Evolutionary conservation across 495 filamentous ascomycete species (phyloP).

Genomic region (Podospora fimiseda): DNA sequence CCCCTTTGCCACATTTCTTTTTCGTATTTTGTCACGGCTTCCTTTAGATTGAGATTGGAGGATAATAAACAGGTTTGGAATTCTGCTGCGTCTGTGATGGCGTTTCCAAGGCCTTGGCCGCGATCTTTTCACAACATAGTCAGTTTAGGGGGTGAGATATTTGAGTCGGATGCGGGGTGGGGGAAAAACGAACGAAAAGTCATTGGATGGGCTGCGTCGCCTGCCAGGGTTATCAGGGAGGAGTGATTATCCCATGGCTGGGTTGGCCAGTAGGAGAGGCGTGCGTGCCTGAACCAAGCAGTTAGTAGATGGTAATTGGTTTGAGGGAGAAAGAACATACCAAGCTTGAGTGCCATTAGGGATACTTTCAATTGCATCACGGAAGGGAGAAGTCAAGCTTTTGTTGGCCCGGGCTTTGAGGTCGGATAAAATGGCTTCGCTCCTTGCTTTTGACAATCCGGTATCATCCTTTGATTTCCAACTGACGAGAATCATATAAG

Average conservation of each 20-base stretch:
- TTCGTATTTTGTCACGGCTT: slow-evolving; percentile 26
- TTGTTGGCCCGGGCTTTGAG: slow-evolving; percentile 4
- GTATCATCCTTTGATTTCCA: slow-evolving; percentile 12
- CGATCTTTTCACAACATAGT: slow-evolving; percentile 26
- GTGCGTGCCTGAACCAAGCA: slow-evolving; percentile 10
- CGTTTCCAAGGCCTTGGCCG: slow-evolving; percentile 46
- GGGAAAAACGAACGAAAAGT: slow-evolving; percentile 28
- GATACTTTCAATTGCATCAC: slow-evolving; percentile 15
- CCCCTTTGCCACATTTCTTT: slow-evolving; percentile 30
- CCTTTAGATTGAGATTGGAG: slow-evolving; percentile 19
- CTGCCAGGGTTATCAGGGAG: slow-evolving; percentile 37
- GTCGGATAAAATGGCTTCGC: slow-evolving; percentile 7
- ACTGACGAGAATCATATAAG: slow-evolving; percentile 17
- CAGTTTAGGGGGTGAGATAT: too few species aligned
- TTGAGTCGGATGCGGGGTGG: background rate
- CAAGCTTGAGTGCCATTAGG: slow-evolving; percentile 8
- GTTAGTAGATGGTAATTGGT: too few species aligned
- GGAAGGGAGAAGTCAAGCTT: slow-evolving; percentile 17
- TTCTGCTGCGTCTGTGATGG: slow-evolving; percentile 37
- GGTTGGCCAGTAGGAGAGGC: slow-evolving; percentile 25
- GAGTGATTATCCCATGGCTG: slow-evolving; percentile 38
- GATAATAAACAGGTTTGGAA: slow-evolving; percentile 21
- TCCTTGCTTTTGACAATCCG: background rate
- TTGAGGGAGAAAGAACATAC: too few species aligned
- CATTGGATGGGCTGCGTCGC: slow-evolving; percentile 49